These are phyloP conservation scores for Inonotus obliquus DNA, from an alignment of 1,284 basidiomycete species.

Conservation along the genomic window DNA sequence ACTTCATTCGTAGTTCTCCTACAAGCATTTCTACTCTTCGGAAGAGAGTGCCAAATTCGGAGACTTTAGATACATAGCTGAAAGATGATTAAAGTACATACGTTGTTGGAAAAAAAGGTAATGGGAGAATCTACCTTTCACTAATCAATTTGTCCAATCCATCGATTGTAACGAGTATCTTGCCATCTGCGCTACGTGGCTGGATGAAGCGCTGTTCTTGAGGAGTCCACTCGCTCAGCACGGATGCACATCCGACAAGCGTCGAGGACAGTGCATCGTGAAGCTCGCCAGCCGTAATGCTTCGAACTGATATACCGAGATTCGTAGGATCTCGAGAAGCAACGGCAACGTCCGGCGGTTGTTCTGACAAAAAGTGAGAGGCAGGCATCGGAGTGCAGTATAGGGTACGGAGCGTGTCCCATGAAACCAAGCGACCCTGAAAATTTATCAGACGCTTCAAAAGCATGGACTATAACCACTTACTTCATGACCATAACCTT, in stretches of 20 bases:
- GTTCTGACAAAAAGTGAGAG: constrained; percentile 62
- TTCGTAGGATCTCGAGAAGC: constrained; percentile 43
- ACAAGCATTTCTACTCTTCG: constrained; percentile 59
- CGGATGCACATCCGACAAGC: constrained; percentile 60
- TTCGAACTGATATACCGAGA: constrained; percentile 37
- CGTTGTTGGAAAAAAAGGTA: background rate
- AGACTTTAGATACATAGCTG: constrained; percentile 57
- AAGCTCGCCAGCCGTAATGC: constrained; percentile 41
- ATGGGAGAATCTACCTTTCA: constrained; percentile 39
- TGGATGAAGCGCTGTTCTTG: constrained; percentile 46
- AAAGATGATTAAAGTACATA: background rate
- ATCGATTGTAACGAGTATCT: constrained; percentile 40
- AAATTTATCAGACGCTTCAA: background rate
- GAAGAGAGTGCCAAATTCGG: constrained; percentile 56
- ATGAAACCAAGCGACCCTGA: constrained; percentile 8
- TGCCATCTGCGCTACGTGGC: constrained; percentile 26
- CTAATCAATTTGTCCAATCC: constrained; percentile 52
- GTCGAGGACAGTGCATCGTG: constrained; percentile 48
- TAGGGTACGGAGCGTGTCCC: constrained; percentile 44
- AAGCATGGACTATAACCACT: background rate
- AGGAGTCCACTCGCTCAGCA: constrained; percentile 56
- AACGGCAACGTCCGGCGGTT: constrained; percentile 43
- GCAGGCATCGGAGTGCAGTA: constrained; percentile 28
- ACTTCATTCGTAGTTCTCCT: constrained; percentile 42
- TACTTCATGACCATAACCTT: background rate